phyloP scores from a whole-genome alignment of 2,329 filamentous ascomycete species.

The Harringtonia lauricola region DNA sequence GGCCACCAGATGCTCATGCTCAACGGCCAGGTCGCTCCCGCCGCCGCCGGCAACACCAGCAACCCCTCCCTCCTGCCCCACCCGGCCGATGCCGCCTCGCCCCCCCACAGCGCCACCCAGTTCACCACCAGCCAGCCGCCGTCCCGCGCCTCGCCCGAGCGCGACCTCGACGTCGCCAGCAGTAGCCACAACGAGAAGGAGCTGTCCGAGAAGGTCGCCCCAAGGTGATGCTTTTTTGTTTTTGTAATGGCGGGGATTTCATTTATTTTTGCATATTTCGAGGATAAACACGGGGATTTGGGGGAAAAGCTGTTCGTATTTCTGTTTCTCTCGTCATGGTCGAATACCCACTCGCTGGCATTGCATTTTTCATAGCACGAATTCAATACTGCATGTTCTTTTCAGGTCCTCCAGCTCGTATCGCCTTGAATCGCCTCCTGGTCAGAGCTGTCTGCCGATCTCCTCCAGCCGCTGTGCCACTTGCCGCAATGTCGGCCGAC shows the following conservation, averaged over 20 bases:
- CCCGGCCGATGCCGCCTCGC: background rate
- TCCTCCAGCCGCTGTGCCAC: background rate
- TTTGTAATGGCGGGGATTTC: too few species aligned
- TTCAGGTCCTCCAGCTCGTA: too few species aligned
- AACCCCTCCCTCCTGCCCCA: background rate
- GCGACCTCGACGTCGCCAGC: background rate
- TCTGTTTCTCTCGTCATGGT: background rate
- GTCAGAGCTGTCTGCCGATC: background rate
- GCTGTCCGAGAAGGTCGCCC: constrained; percentile 1
- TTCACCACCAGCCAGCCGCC: background rate
- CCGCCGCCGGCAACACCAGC: background rate
- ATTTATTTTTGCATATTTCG: background rate
- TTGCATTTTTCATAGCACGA: too few species aligned
- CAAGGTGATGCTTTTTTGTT: background rate
- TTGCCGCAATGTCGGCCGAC: constrained; percentile 1
- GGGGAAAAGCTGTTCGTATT: too few species aligned
- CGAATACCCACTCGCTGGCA: constrained; percentile 7
- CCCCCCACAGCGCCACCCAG: background rate
- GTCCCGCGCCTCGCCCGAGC: background rate
- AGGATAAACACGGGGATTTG: too few species aligned
- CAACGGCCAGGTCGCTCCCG: constrained; percentile 1
- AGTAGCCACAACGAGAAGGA: constrained; percentile 6
- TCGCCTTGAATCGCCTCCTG: too few species aligned
- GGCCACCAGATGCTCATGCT: constrained; percentile 50
- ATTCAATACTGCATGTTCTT: too few species aligned